Conservation (phyloP, 208 protist genomes). For the Leishmania aethiopica region DNA sequence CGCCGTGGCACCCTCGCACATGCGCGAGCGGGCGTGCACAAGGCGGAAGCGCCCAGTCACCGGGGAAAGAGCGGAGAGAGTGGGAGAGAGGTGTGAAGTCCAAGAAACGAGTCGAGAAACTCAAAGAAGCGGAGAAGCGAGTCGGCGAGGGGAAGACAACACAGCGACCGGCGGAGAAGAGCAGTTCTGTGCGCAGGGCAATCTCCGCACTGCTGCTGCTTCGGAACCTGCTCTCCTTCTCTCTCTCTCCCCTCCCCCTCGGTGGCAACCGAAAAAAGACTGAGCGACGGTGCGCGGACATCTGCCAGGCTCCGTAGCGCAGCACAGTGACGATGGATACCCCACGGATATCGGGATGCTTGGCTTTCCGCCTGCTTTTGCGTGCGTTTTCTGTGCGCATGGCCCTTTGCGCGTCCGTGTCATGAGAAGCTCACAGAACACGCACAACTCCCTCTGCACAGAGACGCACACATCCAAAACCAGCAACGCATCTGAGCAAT, state of each 20-base stretch:
- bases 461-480: background rate
- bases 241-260: background rate
- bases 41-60: constrained; percentile 5
- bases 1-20: background rate
- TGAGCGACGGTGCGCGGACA: background rate
- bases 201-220: background rate
- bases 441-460: background rate
- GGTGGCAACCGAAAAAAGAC: background rate
- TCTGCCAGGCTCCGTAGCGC: background rate
- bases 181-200: no score
- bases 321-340: background rate
- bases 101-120: background rate
- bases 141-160: background rate
- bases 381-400: background rate
- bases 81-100: background rate
- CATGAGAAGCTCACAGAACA: background rate
- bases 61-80: background rate
- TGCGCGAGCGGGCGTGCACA: background rate
- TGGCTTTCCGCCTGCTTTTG: background rate
- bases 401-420: no score
- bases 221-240: background rate
- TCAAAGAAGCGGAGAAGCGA: background rate
- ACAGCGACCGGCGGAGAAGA: background rate
- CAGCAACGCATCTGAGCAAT: background rate
- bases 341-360: background rate